phyloP scores from a whole-genome alignment of 805 yeast genomes.

The Yarrowia bubula region DNA sequence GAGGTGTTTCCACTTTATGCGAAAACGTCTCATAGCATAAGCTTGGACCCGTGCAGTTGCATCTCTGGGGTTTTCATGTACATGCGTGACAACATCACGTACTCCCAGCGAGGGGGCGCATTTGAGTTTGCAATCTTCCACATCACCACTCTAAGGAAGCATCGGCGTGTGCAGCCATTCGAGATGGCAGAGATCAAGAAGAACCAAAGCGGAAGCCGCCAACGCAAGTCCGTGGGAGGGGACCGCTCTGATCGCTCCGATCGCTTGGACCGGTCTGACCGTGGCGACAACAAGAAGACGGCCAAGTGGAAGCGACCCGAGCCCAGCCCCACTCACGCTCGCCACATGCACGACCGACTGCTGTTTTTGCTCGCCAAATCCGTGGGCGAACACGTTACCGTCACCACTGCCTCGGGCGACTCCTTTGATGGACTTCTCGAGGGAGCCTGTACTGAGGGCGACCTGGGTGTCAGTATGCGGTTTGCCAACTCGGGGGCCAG shows the following conservation, averaged over 20 bases:
- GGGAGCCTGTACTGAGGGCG: slow-evolving; percentile 46
- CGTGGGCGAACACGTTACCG: slow-evolving; percentile 56
- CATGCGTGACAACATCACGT: slow-evolving; percentile 7
- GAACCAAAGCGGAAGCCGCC: slow-evolving; percentile 27
- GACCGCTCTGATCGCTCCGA: slow-evolving; percentile 26
- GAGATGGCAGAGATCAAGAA: slow-evolving; percentile 27
- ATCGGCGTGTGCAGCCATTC: slow-evolving; percentile 26
- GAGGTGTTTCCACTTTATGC: background rate
- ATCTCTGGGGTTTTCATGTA: background rate
- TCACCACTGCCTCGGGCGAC: slow-evolving; percentile 62
- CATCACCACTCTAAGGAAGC: slow-evolving; percentile 26
- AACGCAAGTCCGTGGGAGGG: slow-evolving; percentile 27
- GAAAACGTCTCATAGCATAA: background rate
- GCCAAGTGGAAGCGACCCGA: slow-evolving; percentile 23
- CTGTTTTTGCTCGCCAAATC: slow-evolving; percentile 55
- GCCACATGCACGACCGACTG: slow-evolving; percentile 54
- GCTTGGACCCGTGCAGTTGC: background rate
- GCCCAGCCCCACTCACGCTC: slow-evolving; percentile 30
- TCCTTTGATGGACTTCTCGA: slow-evolving; percentile 57
- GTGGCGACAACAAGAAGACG: slow-evolving; percentile 21
- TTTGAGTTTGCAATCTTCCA: slow-evolving; percentile 26
- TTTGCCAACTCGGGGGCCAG: slow-evolving; percentile 49
- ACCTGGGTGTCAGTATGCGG: slow-evolving; percentile 56
- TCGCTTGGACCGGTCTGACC: slow-evolving; percentile 24
- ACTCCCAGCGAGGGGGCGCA: slow-evolving; percentile 23